phyloP scores from a whole-genome alignment of 1,284 basidiomycete species.

The Fomitiporia mediterranea region DNA sequence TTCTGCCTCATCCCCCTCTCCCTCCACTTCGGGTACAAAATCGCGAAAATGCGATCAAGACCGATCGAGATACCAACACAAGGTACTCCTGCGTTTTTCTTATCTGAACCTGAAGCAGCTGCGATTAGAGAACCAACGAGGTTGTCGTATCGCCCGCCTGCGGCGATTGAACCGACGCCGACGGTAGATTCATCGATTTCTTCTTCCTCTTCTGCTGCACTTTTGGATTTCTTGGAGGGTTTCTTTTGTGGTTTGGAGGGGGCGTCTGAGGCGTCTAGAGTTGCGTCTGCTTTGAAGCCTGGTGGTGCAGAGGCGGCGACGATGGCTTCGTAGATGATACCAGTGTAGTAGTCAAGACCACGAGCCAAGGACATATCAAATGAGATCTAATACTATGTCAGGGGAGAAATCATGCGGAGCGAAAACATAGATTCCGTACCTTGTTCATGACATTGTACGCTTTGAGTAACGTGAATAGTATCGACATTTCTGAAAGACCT shows the following conservation, averaged over 20 bases:
- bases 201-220: slow-evolving; percentile 66
- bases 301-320: slow-evolving; percentile 93
- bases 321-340: slow-evolving; percentile 97
- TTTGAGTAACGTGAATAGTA: slow-evolving; percentile 81
- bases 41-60: slow-evolving; percentile 92
- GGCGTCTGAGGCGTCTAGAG: slow-evolving; percentile 29
- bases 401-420: slow-evolving; percentile 8
- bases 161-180: slow-evolving; percentile 96
- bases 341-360: slow-evolving; percentile 98
- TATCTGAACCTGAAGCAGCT: slow-evolving; percentile 69
- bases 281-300: slow-evolving; percentile 54
- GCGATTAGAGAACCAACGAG: slow-evolving; percentile 93
- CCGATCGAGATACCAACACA: slow-evolving; percentile 95
- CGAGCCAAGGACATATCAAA: slow-evolving; percentile 97
- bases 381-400: slow-evolving; percentile 57
- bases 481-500: slow-evolving; percentile 88
- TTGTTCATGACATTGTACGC: slow-evolving; percentile 80
- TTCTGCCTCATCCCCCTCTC: slow-evolving; percentile 79
- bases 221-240: slow-evolving; percentile 46
- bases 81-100: slow-evolving; percentile 67
- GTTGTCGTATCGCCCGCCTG: slow-evolving; percentile 94
- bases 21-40: slow-evolving; percentile 84
- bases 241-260: slow-evolving; percentile 44
- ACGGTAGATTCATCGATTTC: slow-evolving; percentile 91
- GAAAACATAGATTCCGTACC: slow-evolving; percentile 46